Percentiles rank a stretch among this genome's conserved stretches.
These are phyloP conservation scores for Arthroderma sp. DNA, from an alignment of 2,329 filamentous ascomycete genomes.

Conservation along the genomic window DNA sequence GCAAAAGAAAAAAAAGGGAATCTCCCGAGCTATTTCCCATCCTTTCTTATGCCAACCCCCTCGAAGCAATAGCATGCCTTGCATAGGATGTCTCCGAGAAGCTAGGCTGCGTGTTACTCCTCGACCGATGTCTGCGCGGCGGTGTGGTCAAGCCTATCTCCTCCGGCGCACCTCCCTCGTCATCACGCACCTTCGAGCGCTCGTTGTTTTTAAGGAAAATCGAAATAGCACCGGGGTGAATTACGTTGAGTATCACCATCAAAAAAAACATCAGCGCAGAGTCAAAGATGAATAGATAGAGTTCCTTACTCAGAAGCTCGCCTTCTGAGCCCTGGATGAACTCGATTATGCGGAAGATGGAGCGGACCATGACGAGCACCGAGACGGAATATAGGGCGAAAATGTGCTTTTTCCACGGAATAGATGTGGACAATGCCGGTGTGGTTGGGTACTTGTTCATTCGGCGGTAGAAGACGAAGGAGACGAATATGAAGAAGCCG, in stretches of 20 bases:
- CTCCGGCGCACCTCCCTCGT: conserved; percentile 2
- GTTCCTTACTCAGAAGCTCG: conserved; percentile 18
- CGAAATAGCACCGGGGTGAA: conserved; percentile 8
- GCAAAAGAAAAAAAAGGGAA: too few species aligned
- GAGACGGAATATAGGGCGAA: conserved; percentile 18
- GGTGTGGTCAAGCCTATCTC: background rate
- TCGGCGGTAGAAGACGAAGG: conserved; percentile 37
- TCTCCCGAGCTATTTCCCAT: too few species aligned
- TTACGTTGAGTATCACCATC: conserved; percentile 11
- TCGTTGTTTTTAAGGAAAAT: background rate
- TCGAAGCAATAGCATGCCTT: conserved; percentile 9
- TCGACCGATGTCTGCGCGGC: background rate
- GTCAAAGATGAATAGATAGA: conserved; percentile 22
- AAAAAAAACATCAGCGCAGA: conserved; percentile 18
- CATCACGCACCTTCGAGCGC: background rate
- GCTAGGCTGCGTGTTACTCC: background rate
- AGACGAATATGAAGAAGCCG: conserved; percentile 39
- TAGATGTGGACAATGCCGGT: background rate
- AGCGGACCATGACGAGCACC: conserved; percentile 19
- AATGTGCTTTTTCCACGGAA: conserved; percentile 22
- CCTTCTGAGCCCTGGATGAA: conserved; percentile 21
- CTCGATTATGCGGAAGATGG: conserved; percentile 22
- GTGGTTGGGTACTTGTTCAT: conserved; percentile 23
- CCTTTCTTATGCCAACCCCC: conserved; percentile 4
- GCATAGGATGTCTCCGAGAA: conserved; percentile 8